phyloP scores from a whole-genome alignment of 1,139 yeast species.

The Hansenula lynferdii region DNA sequence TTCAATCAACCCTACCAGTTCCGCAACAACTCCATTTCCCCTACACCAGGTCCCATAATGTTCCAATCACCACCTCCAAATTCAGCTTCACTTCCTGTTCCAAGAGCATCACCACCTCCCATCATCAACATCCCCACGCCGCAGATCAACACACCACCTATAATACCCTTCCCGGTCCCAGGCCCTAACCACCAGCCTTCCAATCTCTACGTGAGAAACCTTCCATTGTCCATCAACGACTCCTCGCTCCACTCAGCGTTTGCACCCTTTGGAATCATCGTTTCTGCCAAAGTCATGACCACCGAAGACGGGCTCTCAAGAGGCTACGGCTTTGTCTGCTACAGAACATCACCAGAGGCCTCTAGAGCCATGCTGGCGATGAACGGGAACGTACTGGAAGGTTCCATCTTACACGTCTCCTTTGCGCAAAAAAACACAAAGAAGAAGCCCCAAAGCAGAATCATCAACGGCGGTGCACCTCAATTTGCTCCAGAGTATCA shows the following conservation, averaged over 20 bases:
- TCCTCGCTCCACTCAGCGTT: slow-evolving; percentile 26
- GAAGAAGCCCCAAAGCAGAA: too few species aligned
- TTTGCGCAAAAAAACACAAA: slow-evolving; percentile 31
- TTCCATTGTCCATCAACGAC: slow-evolving; percentile 40
- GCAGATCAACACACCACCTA: slow-evolving; percentile 24
- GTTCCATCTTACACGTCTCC: slow-evolving; percentile 26
- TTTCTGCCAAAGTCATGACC: slow-evolving; percentile 43
- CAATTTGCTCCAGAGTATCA: too few species aligned
- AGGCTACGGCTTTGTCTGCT: slow-evolving; percentile 51
- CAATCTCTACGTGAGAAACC: slow-evolving; percentile 51
- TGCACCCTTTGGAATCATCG: slow-evolving; percentile 36
- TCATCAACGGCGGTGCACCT: too few species aligned
- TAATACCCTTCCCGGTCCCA: slow-evolving; percentile 25
- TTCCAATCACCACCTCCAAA: background rate
- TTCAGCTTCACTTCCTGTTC: background rate
- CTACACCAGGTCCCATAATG: slow-evolving; percentile 3
- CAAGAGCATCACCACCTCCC: background rate
- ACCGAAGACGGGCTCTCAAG: slow-evolving; percentile 36
- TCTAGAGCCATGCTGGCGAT: slow-evolving; percentile 40
- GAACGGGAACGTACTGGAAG: slow-evolving; percentile 30
- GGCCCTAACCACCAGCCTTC: slow-evolving; percentile 47
- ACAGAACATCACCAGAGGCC: slow-evolving; percentile 40
- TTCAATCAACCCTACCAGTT: background rate
- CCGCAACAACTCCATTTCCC: background rate
- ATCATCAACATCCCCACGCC: background rate